Evolutionary conservation across 176 grass and related monocot species (phyloP).

Genomic region (Eleusine coracana): DNA sequence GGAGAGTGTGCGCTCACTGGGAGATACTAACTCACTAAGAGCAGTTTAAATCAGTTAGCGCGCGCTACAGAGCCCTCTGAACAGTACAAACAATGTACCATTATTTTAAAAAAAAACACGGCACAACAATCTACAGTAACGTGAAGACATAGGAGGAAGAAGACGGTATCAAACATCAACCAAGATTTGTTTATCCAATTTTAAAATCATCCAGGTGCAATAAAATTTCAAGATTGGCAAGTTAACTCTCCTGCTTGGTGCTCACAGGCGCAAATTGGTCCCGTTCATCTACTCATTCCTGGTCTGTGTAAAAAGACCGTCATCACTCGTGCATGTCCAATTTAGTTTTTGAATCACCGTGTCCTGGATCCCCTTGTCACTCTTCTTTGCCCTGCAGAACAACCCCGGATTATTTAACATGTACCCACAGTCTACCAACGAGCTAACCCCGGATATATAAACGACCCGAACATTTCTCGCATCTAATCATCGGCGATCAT

Average conservation of each 20-base stretch:
- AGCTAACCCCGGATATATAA: slow-evolving; percentile 51
- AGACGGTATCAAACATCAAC: neutral
- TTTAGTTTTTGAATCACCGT: neutral
- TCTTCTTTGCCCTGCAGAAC: slow-evolving; percentile 39
- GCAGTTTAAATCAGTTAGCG: no score
- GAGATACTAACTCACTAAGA: no score
- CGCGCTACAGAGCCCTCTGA: no score
- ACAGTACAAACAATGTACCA: no score
- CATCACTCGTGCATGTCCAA: slow-evolving; percentile 1
- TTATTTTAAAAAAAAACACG: no score
- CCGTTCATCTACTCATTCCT: neutral
- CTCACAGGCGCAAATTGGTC: slow-evolving; percentile 1
- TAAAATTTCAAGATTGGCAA: slow-evolving; percentile 44
- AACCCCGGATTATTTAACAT: slow-evolving; percentile 9
- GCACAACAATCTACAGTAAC: no score
- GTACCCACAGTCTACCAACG: slow-evolving; percentile 44
- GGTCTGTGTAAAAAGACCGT: neutral
- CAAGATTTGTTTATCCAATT: neutral
- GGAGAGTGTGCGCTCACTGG: no score
- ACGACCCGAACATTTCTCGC: slow-evolving; percentile 31
- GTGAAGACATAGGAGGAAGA: neutral
- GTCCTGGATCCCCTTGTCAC: slow-evolving; percentile 9
- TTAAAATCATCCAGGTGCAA: neutral
- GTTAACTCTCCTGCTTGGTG: slow-evolving; percentile 51
- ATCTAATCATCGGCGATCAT: neutral